Conservation (phyloP, 495 filamentous ascomycete species). For the Clohesyomyces aquaticus region DNA sequence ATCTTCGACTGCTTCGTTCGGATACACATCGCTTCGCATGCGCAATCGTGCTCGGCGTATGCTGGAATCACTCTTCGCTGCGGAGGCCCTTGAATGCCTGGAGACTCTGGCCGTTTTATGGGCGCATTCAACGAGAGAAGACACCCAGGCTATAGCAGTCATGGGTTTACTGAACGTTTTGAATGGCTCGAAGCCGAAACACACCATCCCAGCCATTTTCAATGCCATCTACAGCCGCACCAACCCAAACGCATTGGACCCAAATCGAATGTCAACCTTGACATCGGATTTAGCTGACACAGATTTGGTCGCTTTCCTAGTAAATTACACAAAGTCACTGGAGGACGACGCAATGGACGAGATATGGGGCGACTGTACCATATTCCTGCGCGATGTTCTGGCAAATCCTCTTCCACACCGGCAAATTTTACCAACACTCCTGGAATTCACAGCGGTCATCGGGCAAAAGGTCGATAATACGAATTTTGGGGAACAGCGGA, state of each 20-base stretch:
- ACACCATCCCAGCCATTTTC: conserved; percentile 94
- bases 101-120: conserved; percentile 88
- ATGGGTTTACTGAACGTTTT: conserved; percentile 88
- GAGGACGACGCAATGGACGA: conserved; percentile 99
- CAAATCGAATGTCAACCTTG: conserved; percentile 78
- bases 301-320: conserved; percentile 83
- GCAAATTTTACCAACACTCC: conserved; percentile 81
- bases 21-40: conserved; percentile 85
- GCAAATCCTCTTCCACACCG: conserved; percentile 94
- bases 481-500: conserved; percentile 93
- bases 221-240: conserved; percentile 95
- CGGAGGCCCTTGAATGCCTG: conserved; percentile 91
- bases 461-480: conserved; percentile 96
- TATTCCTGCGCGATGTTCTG: conserved; percentile 86
- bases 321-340: conserved; percentile 83
- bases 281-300: conserved; percentile 80
- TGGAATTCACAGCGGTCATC: conserved; percentile 86
- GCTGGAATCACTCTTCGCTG: conserved; percentile 89
- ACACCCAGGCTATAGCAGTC: conserved; percentile 54
- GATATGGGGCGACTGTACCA: conserved; percentile 94
- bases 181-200: conserved; percentile 87
- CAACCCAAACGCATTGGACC: conserved; percentile 78
- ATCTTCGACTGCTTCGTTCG: conserved; percentile 78
- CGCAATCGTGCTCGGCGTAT: conserved; percentile 84
- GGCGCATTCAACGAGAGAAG: conserved; percentile 53